Conservation (phyloP, 1,139 yeast species). For the Meyerozyma carpophila region DNA sequence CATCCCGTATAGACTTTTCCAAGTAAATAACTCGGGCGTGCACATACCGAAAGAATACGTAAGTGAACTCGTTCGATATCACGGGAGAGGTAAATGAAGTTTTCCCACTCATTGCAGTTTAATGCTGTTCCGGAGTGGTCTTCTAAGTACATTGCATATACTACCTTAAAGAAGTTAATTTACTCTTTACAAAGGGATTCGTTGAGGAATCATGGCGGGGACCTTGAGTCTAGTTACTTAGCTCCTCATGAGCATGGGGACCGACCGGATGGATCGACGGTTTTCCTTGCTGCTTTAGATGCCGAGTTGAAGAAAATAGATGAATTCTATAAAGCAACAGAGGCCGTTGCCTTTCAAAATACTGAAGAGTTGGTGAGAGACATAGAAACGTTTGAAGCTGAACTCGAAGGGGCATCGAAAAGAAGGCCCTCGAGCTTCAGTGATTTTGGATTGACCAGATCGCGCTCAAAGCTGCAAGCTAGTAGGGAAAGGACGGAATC, state of each 20-base stretch:
- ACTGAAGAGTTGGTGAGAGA: conserved; percentile 51
- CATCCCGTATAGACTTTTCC: no score
- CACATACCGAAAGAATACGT: not conserved
- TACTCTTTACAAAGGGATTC: conserved; percentile 61
- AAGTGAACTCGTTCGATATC: not conserved
- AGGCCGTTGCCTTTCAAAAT: conserved; percentile 39
- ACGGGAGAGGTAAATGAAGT: conserved; percentile 44
- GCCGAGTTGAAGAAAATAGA: conserved; percentile 58
- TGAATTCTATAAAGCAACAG: conserved; percentile 51
- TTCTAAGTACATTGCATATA: conserved; percentile 60
- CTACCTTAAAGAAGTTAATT: conserved; percentile 57
- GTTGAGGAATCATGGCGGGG: conserved; percentile 27
- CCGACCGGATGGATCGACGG: conserved; percentile 21
- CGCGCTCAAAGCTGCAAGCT: conserved; percentile 7
- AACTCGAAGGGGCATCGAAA: conserved; percentile 9
- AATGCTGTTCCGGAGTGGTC: conserved; percentile 80
- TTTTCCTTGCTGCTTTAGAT: conserved; percentile 50
- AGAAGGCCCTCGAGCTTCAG: conserved; percentile 3
- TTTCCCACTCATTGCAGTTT: conserved; percentile 66
- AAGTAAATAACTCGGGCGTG: not conserved
- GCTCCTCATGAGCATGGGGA: conserved; percentile 17
- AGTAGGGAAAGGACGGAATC: conserved; percentile 11
- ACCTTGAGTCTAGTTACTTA: conserved; percentile 27
- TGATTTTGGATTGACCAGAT: conserved; percentile 5
- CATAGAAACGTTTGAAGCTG: conserved; percentile 41